Base-by-base conservation (phyloP, 2,329 filamentous ascomycete genomes). In the Venturia carpophila region DNA sequence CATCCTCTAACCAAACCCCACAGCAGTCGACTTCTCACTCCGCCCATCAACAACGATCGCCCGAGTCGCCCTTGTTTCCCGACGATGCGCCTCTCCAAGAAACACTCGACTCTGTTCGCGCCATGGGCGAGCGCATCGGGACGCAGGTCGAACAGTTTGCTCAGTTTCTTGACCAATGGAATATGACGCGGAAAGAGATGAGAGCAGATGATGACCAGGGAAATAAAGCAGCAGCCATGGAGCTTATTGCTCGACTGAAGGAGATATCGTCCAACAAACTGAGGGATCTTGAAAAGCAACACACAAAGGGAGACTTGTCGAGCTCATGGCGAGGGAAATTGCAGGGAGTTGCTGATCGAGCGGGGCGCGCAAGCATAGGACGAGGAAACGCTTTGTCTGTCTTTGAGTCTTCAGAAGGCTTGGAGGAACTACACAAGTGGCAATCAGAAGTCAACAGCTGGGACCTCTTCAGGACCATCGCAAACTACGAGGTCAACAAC, bases 91-190 rank as follows among this genome's bases (percentile, higher is more conserved):
- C 84, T 21, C 77, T 89, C 68, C 84, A 84, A 73, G 81, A 83
- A 68, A 85, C 86, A 69, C 86, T 85, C 67, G 84, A 90, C 69
- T 58, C 52, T 58, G 30, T 58, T 58, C 52, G 52, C 52, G 52
- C 52, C 17, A n/a, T 58, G 30, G 52, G 52, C 37, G 52, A 58
- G 30, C 82, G 84, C 55, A 86, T 90, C 41, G 89, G 89, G 62
- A 85, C 87, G 67, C 91, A 96, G 75, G 90, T 96, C 66, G 91
- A 96, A 77, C 83, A 86, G 56, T 97, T 97, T 73, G 92, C 92
- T 45, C 27, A 58, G 19, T 42, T 39, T 13, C 43, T 64, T 9
- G 63, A 64, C 21, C 63, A 58, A 42, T 64, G 63, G 63, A 37
- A 39, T 11, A 39, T 39, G 30, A 42, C 15, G 37, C 34, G 52